These are phyloP conservation scores for Avena sativa DNA, from an alignment of 176 grass and related monocot genomes.

Conservation along the genomic window DNA sequence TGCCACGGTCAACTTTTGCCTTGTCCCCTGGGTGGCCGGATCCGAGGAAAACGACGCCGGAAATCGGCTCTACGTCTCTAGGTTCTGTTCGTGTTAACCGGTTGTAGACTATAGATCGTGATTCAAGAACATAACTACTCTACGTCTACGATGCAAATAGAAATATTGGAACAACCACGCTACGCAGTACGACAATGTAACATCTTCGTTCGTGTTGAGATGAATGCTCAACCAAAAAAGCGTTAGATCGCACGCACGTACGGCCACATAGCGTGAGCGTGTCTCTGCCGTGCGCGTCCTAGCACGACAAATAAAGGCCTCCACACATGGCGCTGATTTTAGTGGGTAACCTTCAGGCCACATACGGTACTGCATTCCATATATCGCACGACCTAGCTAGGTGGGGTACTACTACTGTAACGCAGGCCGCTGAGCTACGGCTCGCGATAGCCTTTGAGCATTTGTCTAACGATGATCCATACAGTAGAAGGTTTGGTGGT, in stretches of 20 bases:
- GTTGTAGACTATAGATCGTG: background rate
- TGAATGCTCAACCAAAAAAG: background rate
- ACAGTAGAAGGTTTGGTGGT: background rate
- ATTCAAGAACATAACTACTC: background rate
- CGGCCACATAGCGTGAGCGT: background rate
- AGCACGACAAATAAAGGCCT: background rate
- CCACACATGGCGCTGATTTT: background rate
- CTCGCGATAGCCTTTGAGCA: background rate
- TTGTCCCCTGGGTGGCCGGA: background rate
- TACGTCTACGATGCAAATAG: too few relatives aligned
- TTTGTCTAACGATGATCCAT: background rate
- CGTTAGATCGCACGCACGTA: background rate
- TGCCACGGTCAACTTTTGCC: background rate
- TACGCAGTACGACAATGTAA: background rate
- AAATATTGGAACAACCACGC: background rate
- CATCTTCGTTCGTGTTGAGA: background rate
- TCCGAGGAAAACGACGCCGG: background rate
- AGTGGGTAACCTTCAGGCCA: background rate
- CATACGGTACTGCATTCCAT: background rate
- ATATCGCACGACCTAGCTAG: background rate
- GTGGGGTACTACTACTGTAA: background rate
- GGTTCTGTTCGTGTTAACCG: background rate
- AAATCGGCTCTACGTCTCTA: background rate
- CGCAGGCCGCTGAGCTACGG: background rate
- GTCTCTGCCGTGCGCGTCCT: background rate